Evolutionary conservation across 768 basidiomycete species (phyloP), one percentile per base, ranked within the genome.

Genomic region (Daedalea quercina): DNA sequence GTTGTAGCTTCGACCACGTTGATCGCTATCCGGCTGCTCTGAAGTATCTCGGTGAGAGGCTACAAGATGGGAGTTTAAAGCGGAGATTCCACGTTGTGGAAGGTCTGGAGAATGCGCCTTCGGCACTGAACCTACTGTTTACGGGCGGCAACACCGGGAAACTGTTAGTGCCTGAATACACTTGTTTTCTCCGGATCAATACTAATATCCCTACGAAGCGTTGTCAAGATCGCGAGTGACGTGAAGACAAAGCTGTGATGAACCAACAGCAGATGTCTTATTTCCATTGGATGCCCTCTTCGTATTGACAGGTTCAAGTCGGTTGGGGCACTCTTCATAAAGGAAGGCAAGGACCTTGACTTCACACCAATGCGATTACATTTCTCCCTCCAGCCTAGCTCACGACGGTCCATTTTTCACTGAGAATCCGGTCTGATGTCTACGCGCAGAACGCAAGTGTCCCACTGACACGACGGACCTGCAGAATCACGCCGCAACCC

Each of bases 141-240:
- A 77, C 69, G 12, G 90, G 91, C 24, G 84, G 74, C 2, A 93
- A 93, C 62, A 84, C 77, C 0, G 91, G 90, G 37, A 92, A 94
- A 71, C 63, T 93, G 76, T 75, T 56, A 19, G 73, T 70, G 1
- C 9, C 8, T 11, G 24, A 43, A 19, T 4, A 7, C 9, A 26
- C 13, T 8, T 49, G 9, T 26, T 42, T 17, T 6, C 31, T 19
- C 25, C 19, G 19, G 31, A 23, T 34, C 31, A 11, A 12, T 33
- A 20, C n/a, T 34, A 12, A 34, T 26, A 9, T n/a, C 24, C 20
- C 6, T 9, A 31, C 20, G 23, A 20, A 51, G 50, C 11, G 50
- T 51, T 33, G 50, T 51, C 11, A 51, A 51, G 41, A 25, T 44
- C 12, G 23, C 37, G n/a, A 41, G 15, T 22, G 25, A 42, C 6